Base-by-base conservation (phyloP, 345 rosid genomes). In the Aegle marmelos region DNA sequence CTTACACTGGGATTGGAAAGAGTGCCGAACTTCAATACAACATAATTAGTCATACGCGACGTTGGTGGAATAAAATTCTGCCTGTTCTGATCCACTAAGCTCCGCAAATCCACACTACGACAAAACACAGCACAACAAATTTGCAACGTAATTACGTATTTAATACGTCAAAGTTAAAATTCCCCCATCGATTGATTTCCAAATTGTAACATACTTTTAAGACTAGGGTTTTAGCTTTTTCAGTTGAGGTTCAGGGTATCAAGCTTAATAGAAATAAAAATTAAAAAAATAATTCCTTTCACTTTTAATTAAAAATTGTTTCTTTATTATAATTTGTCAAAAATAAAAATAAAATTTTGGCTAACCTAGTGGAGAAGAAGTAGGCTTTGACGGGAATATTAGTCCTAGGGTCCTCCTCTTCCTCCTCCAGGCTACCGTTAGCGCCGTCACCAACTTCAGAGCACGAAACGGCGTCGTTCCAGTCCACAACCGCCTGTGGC, bases 41-140 rank as follows among this genome's bases (percentile, higher is more conserved):
- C 91, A 60, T 94, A 94, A 77, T 95, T 95, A 68, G 98, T 93
- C 93, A 91, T 92, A 50, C 98, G 92, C 1, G 98, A 95, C 0
- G 99, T 80, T 1, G 97, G 94, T 2, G 93, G 99, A 74, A 95
- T 91, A 68, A 89, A 92, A 83, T 90, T 95, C 78, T 83, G 89
- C 74, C 82, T 92, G 90, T 93, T 95, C 84, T 87, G 91, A 70
- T 91, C 98, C 86, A 91, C 87, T 79, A 95, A 85, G 82, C 95
- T 73, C 84, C 82, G 92, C 94, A 95, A 90, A 86, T 95, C 94
- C 87, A 95, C 98, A 77, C 99, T 95, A 88, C 79, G 79, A 33
- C 39, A 70, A 33, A 14, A 73, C 22, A 70, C 22, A 36, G 7
- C 6, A 24, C 30, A 72, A 66, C 80, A 9, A 30, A 36, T 39